Evolutionary conservation across 768 basidiomycete species (phyloP), one percentile per base, ranked within the genome.

Genomic region (Agaricus blazei): DNA sequence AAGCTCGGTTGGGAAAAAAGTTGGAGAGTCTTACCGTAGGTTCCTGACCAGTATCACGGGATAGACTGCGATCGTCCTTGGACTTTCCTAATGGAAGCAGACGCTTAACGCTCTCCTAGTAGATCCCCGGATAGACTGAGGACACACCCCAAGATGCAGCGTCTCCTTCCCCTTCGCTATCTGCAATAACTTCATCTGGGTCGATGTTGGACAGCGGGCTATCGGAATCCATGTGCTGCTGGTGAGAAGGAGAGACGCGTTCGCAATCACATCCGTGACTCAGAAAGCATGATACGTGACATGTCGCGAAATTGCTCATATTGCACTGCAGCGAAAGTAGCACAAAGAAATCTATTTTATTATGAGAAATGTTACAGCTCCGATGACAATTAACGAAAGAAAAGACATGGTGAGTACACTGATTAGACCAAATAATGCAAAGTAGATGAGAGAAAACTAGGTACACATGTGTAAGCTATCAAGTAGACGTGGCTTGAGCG

Each of bases 401-500:
- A 12, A 26, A 48, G 50, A 19, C n/a, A 28, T 7, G 26, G 38
- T 50, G 43, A 36, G 27, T 12, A 34, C 11, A 11, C 19, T 34
- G 11, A 34, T 34, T 34, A 34, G 19, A 36, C 36, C 24, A 36
- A 14, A 14, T 44, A 52, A 52, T 52, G 51, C 52, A 24, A 24
- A 15, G 26, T 46, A 34, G 49, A 56, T 43, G 42, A 28, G 19
- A n/a, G 3, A 29, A 19, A 19, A 43, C 52, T 48, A 54, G 26
- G 9, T 24, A 45, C 44, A 44, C 28, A 42, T 42, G 54, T 55
- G 49, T 50, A 54, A 27, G 51, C 37, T 19, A 56, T 53, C 49
- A 57, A 23, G 60, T 53, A 34, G 46, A 75, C 60, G 65, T 74
- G 54, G 90, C 88, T 72, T 92, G 90, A 58, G 91, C 91, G 64